Base-by-base conservation (phyloP, 2,329 filamentous ascomycete genomes). In the Kalmusia sp. region DNA sequence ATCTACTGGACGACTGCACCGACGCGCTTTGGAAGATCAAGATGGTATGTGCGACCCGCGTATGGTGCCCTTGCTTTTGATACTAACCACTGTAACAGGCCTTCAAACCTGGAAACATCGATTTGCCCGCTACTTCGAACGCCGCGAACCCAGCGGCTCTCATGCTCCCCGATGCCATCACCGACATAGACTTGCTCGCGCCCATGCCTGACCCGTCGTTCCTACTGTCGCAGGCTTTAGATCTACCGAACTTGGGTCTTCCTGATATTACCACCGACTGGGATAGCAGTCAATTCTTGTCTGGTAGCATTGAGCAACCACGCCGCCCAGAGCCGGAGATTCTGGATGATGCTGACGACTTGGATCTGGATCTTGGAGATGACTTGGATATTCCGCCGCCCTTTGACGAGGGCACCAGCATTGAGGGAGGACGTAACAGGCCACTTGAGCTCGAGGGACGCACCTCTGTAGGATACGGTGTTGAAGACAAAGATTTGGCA, bases 11-110 rank as follows among this genome's bases (percentile, higher is more conserved):
- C 70, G 95, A 99, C 73, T 99, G 95, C 78, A 97, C 96, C 69
- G 95, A 99, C 77, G 93, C 93, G 33, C 81, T 99, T 62, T 88
- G 96, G 82, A 98, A 97, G 80, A 97, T 99, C 68, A 97, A 98
- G 74, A 96, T 98, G 92, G 93, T 97, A 78, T 34, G 62, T 44
- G 21, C 28, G 8, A 14, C 4, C 17, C 24, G 14, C 33, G 6
- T 14, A 8, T 22, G 8, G 21, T 25, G 7, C 4, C 2, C 17
- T 28, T 28, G 6, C 17, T 24, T n/a, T 25, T n/a, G 28, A 46
- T 6, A 30, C 61, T 72, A 43, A 71, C 54, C 44, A 58, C 22
- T 49, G 17, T 6, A 27, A 52, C 43, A 96, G 93, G 93, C 95
- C 35, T 99, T 98, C 79, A 90, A 93, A 55, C 91, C 93, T 41